phyloP scores from a whole-genome alignment of 208 protist species.

The Trichomonas tenax region DNA sequence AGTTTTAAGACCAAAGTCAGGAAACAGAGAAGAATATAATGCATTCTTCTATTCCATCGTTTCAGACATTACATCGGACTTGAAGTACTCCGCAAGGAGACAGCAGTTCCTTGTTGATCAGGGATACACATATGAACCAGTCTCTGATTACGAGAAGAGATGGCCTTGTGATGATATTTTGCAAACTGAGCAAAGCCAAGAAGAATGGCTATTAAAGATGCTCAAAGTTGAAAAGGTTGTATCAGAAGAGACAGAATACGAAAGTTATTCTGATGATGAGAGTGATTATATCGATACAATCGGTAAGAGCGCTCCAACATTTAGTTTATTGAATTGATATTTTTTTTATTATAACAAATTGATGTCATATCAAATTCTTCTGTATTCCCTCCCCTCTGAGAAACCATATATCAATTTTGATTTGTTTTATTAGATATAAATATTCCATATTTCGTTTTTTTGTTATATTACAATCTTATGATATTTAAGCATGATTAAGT shows the following conservation, averaged over 20 bases:
- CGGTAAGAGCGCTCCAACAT: neutral
- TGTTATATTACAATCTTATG: no score
- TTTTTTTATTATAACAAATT: no score
- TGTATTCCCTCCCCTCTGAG: no score
- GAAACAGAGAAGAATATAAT: constrained; percentile 56
- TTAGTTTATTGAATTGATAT: neutral
- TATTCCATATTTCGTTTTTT: no score
- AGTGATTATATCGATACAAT: neutral
- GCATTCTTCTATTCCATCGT: constrained; percentile 92
- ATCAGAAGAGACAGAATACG: neutral
- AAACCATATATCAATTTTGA: no score
- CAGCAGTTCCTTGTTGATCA: constrained; percentile 87
- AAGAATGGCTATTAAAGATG: neutral
- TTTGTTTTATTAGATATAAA: no score
- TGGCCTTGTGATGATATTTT: neutral
- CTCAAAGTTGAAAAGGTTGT: neutral
- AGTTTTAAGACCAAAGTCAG: constrained; percentile 46
- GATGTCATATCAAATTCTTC: no score
- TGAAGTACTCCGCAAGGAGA: constrained; percentile 81
- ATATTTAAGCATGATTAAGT: no score
- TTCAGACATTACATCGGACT: constrained; percentile 81
- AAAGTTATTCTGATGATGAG: neutral
- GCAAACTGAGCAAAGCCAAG: neutral
- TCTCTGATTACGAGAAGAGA: neutral
- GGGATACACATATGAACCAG: neutral